Percentiles rank a stretch among this genome's conserved stretches.
These are phyloP conservation scores for Diaporthe capsici DNA, from an alignment of 2,329 filamentous ascomycete species.

Conservation along the genomic window DNA sequence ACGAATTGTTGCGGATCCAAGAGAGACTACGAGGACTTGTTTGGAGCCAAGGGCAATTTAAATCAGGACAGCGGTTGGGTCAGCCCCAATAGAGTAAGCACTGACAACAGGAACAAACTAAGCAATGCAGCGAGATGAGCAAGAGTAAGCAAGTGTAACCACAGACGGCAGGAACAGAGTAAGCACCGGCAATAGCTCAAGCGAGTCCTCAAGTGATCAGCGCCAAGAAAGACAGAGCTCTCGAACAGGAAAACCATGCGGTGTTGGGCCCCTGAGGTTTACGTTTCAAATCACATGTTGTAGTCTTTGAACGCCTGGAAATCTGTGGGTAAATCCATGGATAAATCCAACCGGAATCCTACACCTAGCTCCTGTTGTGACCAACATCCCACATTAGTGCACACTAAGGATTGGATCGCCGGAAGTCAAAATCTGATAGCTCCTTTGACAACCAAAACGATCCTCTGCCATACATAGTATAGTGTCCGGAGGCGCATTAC, in stretches of 20 bases:
- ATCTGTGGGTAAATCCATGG: background rate
- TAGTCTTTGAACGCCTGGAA: background rate
- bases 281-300: background rate
- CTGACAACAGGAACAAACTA: background rate
- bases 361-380: background rate
- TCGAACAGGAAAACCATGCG: background rate
- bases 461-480: background rate
- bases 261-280: background rate
- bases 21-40: background rate
- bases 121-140: background rate
- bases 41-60: background rate
- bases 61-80: no score
- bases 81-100: no score
- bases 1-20: background rate
- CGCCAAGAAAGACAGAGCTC: background rate
- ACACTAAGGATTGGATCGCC: background rate
- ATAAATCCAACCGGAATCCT: conserved; percentile 2
- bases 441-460: background rate
- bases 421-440: background rate
- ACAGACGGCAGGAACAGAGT: background rate
- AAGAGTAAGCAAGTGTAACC: background rate
- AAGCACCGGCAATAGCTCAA: background rate
- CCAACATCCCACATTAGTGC: background rate
- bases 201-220: background rate
- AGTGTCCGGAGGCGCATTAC: background rate